Evolutionary conservation across 2,329 filamentous ascomycete genomes (phyloP).

Genomic region (Berkeleyomyces rouxiae): DNA sequence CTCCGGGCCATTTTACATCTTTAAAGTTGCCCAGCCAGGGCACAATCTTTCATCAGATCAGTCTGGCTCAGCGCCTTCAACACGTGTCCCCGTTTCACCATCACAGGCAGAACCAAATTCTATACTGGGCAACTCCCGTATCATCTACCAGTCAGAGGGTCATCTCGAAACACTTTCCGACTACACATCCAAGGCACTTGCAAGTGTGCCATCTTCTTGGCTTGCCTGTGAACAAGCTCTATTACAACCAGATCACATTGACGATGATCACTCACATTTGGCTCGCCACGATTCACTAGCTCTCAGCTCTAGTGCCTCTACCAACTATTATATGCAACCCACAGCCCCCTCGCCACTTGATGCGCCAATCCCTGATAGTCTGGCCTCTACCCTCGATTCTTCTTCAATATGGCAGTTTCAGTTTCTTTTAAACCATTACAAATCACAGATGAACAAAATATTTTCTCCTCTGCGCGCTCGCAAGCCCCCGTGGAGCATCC

Average conservation of each 20-base stretch:
- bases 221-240: background rate
- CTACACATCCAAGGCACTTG: background rate
- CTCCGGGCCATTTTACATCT: slow-evolving; percentile 6
- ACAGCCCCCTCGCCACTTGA: background rate
- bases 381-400: background rate
- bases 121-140: background rate
- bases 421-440: slow-evolving; percentile 24
- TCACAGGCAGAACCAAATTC: background rate
- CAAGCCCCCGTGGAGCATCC: slow-evolving; percentile 26
- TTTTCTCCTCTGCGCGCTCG: slow-evolving; percentile 23
- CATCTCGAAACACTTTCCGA: background rate
- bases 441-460: slow-evolving; percentile 21
- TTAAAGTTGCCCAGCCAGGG: background rate
- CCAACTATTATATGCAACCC: background rate
- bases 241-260: background rate
- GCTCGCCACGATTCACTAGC: background rate
- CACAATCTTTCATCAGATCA: background rate
- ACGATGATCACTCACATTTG: background rate
- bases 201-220: background rate
- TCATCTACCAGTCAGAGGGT: background rate
- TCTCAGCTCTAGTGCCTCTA: background rate
- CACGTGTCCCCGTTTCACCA: background rate
- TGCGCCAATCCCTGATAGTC: background rate
- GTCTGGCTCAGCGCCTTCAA: background rate
- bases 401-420: slow-evolving; percentile 2